phyloP scores from a whole-genome alignment of 352 stramenopile genomes.

The Pythium aristosporum region DNA sequence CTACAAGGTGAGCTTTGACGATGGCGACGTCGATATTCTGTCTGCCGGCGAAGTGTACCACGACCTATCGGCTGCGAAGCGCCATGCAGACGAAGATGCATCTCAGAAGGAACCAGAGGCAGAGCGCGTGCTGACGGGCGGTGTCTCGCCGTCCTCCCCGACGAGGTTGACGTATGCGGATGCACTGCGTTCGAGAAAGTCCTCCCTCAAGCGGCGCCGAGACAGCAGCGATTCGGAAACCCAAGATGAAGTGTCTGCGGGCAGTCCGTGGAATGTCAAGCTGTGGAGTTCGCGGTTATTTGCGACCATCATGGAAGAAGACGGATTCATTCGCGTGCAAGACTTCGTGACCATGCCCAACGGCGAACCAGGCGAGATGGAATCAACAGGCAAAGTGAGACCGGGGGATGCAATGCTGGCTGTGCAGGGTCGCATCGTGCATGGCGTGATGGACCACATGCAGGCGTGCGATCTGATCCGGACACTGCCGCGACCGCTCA shows the following conservation, averaged over 20 bases:
- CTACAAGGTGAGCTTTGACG: constrained; percentile 83
- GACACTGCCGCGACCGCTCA: constrained; percentile 39
- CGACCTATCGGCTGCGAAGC: constrained; percentile 30
- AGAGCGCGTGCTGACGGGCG: neutral
- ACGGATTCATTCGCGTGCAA: constrained; percentile 49
- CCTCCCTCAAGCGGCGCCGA: constrained; percentile 21
- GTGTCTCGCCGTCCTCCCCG: neutral
- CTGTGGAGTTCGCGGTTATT: constrained; percentile 68
- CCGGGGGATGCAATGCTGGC: constrained; percentile 56
- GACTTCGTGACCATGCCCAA: constrained; percentile 51
- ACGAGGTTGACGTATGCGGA: constrained; percentile 12
- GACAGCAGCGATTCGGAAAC: constrained; percentile 7
- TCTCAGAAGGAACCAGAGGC: constrained; percentile 2
- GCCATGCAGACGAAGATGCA: constrained; percentile 11
- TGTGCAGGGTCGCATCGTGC: constrained; percentile 35
- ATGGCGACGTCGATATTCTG: constrained; percentile 79
- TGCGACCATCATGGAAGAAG: constrained; percentile 59
- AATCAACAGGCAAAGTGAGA: constrained; percentile 48
- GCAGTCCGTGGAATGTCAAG: constrained; percentile 30
- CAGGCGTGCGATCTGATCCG: constrained; percentile 57
- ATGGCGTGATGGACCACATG: constrained; percentile 35
- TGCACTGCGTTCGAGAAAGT: constrained; percentile 15
- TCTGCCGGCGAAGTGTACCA: constrained; percentile 46
- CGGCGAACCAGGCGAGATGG: constrained; percentile 55
- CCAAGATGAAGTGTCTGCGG: neutral